Evolutionary conservation across 768 basidiomycete genomes (phyloP), one percentile per base, ranked within the genome.

Genomic region (Agrocybe chaxingu): DNA sequence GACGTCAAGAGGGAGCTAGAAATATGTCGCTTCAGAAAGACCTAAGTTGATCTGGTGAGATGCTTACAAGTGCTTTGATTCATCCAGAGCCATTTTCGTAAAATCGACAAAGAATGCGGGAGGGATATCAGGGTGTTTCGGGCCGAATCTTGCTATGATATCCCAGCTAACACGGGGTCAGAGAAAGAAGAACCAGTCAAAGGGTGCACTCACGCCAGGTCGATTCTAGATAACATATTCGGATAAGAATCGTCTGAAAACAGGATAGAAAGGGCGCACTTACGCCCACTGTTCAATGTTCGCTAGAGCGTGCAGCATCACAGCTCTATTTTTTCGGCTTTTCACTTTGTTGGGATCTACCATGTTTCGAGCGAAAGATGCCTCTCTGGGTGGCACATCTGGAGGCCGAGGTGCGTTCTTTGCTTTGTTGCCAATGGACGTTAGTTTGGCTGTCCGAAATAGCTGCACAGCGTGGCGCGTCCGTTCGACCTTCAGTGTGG

Each of bases 261-360:
- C 10, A 13, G 19, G 8, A 4, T 29, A 13, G 11, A 8, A 19
- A 11, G 18, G n/a, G 12, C 9, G 13, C 43, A 83, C 86, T 78
- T 57, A 87, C 79, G 91, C 91, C 87, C 88, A 93, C 64, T 90
- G 89, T 58, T 92, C 89, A 46, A 93, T 89, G 61, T 90, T 90
- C 0, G 89, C 89, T 1, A 92, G 67, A 1, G 89, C 87, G 65
- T 91, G 90, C 7, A 92, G 66, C 85, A 91, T 89, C 9, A 82
- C 79, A 0, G 84, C 81, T 19, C 84, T 68, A 54, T 79, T 88
- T 66, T 82, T 84, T 40, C 83, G 68, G 51, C 71, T 82, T 39
- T 73, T 76, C 11, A 84, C 72, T 57, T 85, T 82, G 0, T 70
- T 75, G 0, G 84, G 82, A 53, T 82, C 77, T 3, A 87, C 80